Base-by-base conservation (phyloP, 148 eudicot species). In the Polygonum aviculare region DNA sequence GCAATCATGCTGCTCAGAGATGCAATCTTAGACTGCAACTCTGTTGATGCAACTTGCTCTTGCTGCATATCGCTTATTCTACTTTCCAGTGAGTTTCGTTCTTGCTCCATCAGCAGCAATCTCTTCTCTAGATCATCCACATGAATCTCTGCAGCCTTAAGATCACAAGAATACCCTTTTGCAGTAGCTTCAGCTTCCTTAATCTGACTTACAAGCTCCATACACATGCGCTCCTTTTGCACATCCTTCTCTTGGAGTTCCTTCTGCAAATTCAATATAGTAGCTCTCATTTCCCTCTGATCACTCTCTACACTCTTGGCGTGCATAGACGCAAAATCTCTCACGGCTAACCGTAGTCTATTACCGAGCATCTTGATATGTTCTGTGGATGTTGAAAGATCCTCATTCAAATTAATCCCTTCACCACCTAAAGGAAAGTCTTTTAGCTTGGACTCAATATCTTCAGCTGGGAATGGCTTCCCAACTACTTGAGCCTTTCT, bases 241-340 rank as follows among this genome's bases (percentile, higher is more conserved):
- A 89, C 75, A 76, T 90, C 97, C 82, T 92, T 94, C 83, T 94
- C 96, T 79, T 89, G 95, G 49, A 94, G 90, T 73, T 90, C 96
- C 80, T 83, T 92, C 82, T 92, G 97, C 83, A 94, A 82, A 73
- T 84, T 85, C 9, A 80, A 74, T 52, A 92, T 81, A 41, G 86
- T 77, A 80, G 75, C 60, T 76, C 89, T 92, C 90, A 90, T 74
- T 79, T 94, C 98, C 80, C 81, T 88, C 51, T 75, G 84, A 71
- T 78, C 80, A 52, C 79, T 83, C 81, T 88, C 96, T 71, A 87
- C 31, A 72, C 75, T 76, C 69, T 87, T 80, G 51, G 77, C 76
- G 75, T 83, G 85, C 47, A 77, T 72, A 76, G 80, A 48, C 65
- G 78, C 77, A 54, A 82, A 77, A 72, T 86, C 90, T 79, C 86